phyloP scores from a whole-genome alignment of 2,329 filamentous ascomycete genomes.

The Coniochaeta sp. region DNA sequence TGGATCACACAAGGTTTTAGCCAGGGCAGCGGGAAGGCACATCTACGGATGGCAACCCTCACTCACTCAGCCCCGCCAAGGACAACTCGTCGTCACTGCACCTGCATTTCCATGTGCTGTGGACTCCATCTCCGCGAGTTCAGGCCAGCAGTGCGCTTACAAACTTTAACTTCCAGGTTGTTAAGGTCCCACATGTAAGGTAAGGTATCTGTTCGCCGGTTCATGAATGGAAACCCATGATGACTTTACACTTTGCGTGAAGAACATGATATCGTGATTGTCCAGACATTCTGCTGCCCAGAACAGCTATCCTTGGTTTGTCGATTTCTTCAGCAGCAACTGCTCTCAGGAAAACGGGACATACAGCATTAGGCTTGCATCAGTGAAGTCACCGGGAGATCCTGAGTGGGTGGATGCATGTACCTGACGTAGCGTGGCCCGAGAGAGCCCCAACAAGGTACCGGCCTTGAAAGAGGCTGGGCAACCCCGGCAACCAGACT shows the following conservation, averaged over 20 bases:
- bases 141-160: too few species aligned
- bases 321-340: neutral
- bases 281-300: too few species aligned
- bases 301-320: neutral
- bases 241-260: neutral
- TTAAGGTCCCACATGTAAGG: too few species aligned
- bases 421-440: neutral
- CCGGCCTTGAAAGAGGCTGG: neutral
- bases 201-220: too few species aligned
- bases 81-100: neutral
- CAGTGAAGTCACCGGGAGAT: neutral
- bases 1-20: neutral
- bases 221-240: too few species aligned
- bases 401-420: neutral
- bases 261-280: neutral
- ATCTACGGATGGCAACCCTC: neutral
- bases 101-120: neutral
- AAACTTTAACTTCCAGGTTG: too few species aligned
- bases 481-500: neutral
- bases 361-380: neutral
- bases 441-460: neutral
- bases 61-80: neutral
- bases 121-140: too few species aligned
- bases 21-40: neutral
- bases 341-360: neutral